These are phyloP conservation scores for Flaveria bidentis DNA, from an alignment of 129 eudicot species.

Conservation along the genomic window DNA sequence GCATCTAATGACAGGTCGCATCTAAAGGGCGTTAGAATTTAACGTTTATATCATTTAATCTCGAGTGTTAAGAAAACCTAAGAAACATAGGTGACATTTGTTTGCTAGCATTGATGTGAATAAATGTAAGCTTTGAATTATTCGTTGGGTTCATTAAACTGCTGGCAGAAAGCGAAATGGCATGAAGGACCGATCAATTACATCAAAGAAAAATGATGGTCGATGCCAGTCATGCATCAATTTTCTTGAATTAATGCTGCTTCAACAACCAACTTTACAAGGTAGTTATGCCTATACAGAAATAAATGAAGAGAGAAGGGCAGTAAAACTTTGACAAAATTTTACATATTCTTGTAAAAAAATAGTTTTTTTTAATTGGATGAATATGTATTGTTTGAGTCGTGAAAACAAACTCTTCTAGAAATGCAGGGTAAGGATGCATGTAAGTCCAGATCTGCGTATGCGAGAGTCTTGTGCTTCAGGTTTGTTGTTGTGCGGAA, in stretches of 20 bases:
- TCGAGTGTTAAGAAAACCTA: conserved; percentile 23
- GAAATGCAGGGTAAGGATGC: too few relatives aligned
- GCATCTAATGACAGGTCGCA: conserved; percentile 23
- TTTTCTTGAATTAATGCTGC: conserved; percentile 39
- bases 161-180: conserved; percentile 55
- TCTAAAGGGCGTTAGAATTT: conserved; percentile 9
- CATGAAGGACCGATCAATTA: conserved; percentile 48
- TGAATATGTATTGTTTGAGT: too few relatives aligned
- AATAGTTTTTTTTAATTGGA: too few relatives aligned
- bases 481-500: background rate
- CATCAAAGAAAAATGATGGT: conserved; percentile 50
- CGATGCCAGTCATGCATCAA: conserved; percentile 41
- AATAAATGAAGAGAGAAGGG: conserved; percentile 45
- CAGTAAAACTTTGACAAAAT: background rate
- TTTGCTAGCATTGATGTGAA: conserved; percentile 38
- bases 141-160: conserved; percentile 45
- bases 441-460: too few relatives aligned
- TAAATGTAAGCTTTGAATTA: conserved; percentile 42
- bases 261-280: conserved; percentile 51
- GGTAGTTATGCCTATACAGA: conserved; percentile 42
- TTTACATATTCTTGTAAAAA: background rate
- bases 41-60: conserved; percentile 16
- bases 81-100: conserved; percentile 35
- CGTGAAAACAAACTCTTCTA: too few relatives aligned
- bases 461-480: too few relatives aligned